Evolutionary conservation across 768 basidiomycete species (phyloP).

Genomic region (Mycena indigotica): DNA sequence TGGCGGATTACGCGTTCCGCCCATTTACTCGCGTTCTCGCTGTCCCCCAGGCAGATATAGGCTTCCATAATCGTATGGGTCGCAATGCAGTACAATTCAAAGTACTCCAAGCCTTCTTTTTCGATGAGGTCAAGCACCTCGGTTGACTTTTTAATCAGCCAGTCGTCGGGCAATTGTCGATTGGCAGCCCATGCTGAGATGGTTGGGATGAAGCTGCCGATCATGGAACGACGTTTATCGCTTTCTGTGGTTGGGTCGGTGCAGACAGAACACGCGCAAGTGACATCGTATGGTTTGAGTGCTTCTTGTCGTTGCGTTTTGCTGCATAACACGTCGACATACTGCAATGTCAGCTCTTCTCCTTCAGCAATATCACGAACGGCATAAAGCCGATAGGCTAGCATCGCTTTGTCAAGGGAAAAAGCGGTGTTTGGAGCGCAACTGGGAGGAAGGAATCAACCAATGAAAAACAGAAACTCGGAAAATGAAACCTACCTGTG

Average conservation of each 20-base stretch:
- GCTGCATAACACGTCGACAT: constrained; percentile 23
- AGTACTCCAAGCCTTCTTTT: background rate
- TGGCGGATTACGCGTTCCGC: background rate
- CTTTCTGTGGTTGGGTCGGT: constrained; percentile 6
- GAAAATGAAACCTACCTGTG: constrained; percentile 23
- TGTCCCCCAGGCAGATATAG: constrained; percentile 13
- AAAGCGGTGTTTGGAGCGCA: constrained; percentile 25
- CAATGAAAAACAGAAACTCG: background rate
- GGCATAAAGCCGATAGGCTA: constrained; percentile 19
- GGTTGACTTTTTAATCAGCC: constrained; percentile 7
- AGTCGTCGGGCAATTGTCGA: constrained; percentile 13
- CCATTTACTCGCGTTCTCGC: constrained; percentile 8
- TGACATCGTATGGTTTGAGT: constrained; percentile 32
- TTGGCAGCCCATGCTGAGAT: constrained; percentile 34
- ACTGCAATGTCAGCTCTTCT: constrained; percentile 36
- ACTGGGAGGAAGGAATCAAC: constrained; percentile 12
- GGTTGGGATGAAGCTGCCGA: constrained; percentile 21
- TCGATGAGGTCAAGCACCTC: background rate
- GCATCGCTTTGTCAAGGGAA: constrained; percentile 28
- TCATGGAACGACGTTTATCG: background rate
- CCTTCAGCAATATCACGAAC: constrained; percentile 30
- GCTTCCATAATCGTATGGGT: constrained; percentile 1
- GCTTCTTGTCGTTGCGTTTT: constrained; percentile 24
- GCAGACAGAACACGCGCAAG: constrained; percentile 36
- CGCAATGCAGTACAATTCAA: background rate